Base-by-base conservation (phyloP, 441 rosid genomes). In the Jatropha podagrica region DNA sequence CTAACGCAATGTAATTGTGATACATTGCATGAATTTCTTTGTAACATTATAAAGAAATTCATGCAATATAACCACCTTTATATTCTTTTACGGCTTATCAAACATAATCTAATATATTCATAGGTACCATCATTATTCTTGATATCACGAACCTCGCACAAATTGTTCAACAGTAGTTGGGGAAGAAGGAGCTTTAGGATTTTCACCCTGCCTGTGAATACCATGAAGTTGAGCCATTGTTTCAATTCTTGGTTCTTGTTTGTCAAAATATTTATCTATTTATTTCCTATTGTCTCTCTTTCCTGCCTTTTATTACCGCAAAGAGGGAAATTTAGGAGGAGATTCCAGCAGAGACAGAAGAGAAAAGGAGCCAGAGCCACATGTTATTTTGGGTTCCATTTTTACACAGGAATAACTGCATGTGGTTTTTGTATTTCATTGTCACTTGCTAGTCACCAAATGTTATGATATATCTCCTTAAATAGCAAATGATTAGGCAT, bases 111-210 rank as follows among this genome's bases (percentile, higher is more conserved):
- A 46, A 46, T 5, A 44, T 7, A 44, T 44, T 44, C 48, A 44
- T 48, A 48, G 15, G 51, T 48, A 48, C 3, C 14, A 48, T 13
- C 14, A 11, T 9, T 48, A 15, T 15, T 52, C 6, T 52, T 52
- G 2, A 15, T 15, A 52, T 14, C 13, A 61, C 32, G 49, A 83
- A 92, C 95, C 90, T 84, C 81, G 88, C 32, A 81, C 76, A 71
- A 86, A 82, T 41, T 87, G 92, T 76, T 89, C 81, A 51, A 80
- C 46, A 5, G 46, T 55, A 9, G 83, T 78, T 44, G 91, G 84
- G 74, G 71, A 66, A 73, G 65, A 46, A 3, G 85, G 79, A 71
- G 73, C 59, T 78, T 55, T 75, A 26, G 85, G 71, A 64, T 76
- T 69, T 71, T 83, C 77, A 27, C 82, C 85, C 68, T 70, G 79